phyloP scores from a whole-genome alignment of 768 basidiomycete species.

The Chalciporus pseudorubinellus region DNA sequence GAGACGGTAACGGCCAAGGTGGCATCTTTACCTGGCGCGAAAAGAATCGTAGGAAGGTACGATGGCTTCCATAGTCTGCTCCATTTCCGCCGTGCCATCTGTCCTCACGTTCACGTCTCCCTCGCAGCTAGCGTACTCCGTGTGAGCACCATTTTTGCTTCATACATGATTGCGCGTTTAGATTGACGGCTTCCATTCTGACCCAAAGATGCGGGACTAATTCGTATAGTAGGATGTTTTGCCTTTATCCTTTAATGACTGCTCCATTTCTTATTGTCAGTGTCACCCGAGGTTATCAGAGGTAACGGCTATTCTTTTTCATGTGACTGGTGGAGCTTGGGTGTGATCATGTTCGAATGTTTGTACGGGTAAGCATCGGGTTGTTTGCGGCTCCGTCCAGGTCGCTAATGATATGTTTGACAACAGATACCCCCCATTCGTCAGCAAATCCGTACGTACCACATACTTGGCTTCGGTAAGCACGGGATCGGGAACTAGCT shows the following conservation, averaged over 20 bases:
- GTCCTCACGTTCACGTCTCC: slow-evolving; percentile 23
- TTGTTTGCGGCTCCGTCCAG: slow-evolving; percentile 25
- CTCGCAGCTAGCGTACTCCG: slow-evolving; percentile 77
- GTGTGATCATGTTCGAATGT: slow-evolving; percentile 96
- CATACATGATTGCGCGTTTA: slow-evolving; percentile 7
- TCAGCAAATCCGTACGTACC: slow-evolving; percentile 79
- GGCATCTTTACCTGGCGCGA: slow-evolving; percentile 96
- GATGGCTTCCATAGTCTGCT: slow-evolving; percentile 31
- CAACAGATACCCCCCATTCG: slow-evolving; percentile 87
- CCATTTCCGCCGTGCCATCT: slow-evolving; percentile 25
- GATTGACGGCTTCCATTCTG: slow-evolving; percentile 31
- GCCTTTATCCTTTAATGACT: slow-evolving; percentile 24
- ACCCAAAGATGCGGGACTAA: slow-evolving; percentile 74
- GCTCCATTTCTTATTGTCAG: slow-evolving; percentile 39
- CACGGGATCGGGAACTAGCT: slow-evolving; percentile 20
- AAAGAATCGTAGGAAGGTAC: slow-evolving; percentile 85
- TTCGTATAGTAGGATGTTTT: slow-evolving; percentile 69
- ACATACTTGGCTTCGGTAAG: slow-evolving; percentile 17
- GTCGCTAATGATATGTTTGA: slow-evolving; percentile 22
- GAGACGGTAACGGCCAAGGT: slow-evolving; percentile 73
- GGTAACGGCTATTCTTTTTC: slow-evolving; percentile 91
- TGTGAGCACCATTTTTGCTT: slow-evolving; percentile 57
- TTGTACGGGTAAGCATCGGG: slow-evolving; percentile 72
- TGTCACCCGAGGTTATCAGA: slow-evolving; percentile 89
- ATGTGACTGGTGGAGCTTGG: slow-evolving; percentile 98